These are phyloP conservation scores for Backusella sp. DNA, from an alignment of 192 early-diverging fungal species.

Conservation along the genomic window DNA sequence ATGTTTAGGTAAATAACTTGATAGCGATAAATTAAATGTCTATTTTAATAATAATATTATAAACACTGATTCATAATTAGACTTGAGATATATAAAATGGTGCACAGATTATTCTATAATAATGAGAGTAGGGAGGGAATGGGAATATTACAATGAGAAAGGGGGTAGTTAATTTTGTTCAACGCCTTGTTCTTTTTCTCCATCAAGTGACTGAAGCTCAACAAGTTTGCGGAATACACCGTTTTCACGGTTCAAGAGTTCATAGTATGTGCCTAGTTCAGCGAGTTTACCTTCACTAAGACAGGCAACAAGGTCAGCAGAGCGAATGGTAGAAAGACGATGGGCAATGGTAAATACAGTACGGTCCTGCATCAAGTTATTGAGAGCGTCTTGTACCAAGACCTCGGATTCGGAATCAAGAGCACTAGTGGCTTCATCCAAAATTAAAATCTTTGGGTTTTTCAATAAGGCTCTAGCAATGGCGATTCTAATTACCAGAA, in stretches of 20 bases:
- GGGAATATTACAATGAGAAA: constrained; percentile 2
- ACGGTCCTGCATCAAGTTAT: constrained; percentile 50
- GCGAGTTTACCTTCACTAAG: constrained; percentile 45
- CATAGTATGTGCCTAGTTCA: constrained; percentile 62
- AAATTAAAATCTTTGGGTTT: constrained; percentile 46
- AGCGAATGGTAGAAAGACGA: constrained; percentile 59
- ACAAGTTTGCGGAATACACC: constrained; percentile 38
- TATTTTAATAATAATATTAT: background rate
- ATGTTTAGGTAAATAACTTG: no score
- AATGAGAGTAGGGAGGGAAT: background rate
- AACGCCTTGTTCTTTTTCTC: background rate
- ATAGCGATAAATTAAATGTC: background rate
- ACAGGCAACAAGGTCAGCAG: constrained; percentile 61
- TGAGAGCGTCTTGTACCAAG: constrained; percentile 65
- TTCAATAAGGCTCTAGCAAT: constrained; percentile 47
- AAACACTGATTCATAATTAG: background rate
- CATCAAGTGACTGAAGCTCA: constrained; percentile 32
- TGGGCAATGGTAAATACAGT: constrained; percentile 77
- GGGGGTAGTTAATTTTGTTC: background rate
- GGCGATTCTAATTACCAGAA: constrained; percentile 19
- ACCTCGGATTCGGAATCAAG: constrained; percentile 64
- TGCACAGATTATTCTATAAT: background rate
- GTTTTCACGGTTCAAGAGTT: constrained; percentile 48
- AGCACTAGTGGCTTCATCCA: constrained; percentile 65
- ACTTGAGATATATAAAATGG: background rate